Conservation (phyloP, 805 yeast genomes). For the Yarrowia deformans region DNA sequence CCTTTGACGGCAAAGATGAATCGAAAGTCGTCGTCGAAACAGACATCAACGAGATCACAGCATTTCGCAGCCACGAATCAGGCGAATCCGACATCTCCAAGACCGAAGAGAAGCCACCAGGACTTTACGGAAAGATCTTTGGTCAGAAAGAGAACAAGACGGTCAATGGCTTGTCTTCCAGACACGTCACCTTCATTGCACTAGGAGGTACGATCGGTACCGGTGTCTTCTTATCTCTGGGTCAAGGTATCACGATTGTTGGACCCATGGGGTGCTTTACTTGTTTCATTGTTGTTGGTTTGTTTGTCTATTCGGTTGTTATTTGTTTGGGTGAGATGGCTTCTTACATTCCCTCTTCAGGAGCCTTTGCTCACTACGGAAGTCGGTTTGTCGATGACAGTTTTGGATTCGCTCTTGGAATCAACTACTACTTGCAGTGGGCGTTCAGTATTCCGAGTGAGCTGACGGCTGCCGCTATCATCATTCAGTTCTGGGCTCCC, state of each 20-base stretch:
- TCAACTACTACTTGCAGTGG: constrained; percentile 58
- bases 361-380: constrained; percentile 70
- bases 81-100: constrained; percentile 29
- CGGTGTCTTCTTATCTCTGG: constrained; percentile 57
- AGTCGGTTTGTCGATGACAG: constrained; percentile 68
- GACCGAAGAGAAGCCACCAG: constrained; percentile 3
- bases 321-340: constrained; percentile 63
- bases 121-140: constrained; percentile 24
- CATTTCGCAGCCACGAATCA: neutral
- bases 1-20: neutral
- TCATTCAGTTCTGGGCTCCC: constrained; percentile 56
- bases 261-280: constrained; percentile 50
- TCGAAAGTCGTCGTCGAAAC: neutral
- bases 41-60: constrained; percentile 14
- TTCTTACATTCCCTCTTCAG: constrained; percentile 61
- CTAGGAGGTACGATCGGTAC: constrained; percentile 81
- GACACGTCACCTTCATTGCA: constrained; percentile 76
- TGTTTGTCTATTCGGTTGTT: constrained; percentile 60
- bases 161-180: constrained; percentile 53
- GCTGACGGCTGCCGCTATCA: constrained; percentile 54
- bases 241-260: constrained; percentile 44
- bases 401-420: constrained; percentile 65
- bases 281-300: constrained; percentile 48
- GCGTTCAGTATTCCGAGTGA: constrained; percentile 57
- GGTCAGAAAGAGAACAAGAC: constrained; percentile 12